A percentile compares a stretch with the other conserved stretches of the same genome.
Evolutionary conservation across 2,329 filamentous ascomycete genomes (phyloP).

Genomic region (Coniochaeta pulveracea): DNA sequence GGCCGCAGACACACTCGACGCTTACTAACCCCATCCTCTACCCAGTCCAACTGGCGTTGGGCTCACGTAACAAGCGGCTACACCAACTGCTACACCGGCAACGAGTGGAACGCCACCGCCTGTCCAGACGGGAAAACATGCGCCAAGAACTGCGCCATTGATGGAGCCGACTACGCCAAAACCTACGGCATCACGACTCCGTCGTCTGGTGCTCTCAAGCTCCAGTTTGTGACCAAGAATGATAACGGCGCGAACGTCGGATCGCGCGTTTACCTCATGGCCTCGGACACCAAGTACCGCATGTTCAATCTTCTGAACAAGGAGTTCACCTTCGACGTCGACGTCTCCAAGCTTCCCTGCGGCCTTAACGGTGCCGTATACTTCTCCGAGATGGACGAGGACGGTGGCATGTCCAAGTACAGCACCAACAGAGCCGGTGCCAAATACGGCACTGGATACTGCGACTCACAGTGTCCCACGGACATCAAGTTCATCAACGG

Average conservation of each 20-base stretch:
- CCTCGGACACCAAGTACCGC: constrained; percentile 41
- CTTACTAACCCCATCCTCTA: not conserved
- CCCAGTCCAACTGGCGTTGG: constrained; percentile 37
- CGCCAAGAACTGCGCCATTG: constrained; percentile 30
- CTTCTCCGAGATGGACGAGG: constrained; percentile 41
- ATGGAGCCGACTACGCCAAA: constrained; percentile 31
- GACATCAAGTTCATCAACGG: constrained; percentile 43
- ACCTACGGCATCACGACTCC: constrained; percentile 36
- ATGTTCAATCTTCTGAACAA: constrained; percentile 46
- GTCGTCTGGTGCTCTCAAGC: constrained; percentile 29
- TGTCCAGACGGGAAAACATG: constrained; percentile 29
- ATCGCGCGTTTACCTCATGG: constrained; percentile 46
- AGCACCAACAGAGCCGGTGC: constrained; percentile 33
- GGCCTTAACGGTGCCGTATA: constrained; percentile 55
- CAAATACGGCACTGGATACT: constrained; percentile 47
- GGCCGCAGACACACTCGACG: not conserved
- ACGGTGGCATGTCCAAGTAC: constrained; percentile 37
- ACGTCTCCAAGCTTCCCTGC: constrained; percentile 49
- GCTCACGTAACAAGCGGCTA: constrained; percentile 27
- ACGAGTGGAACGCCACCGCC: constrained; percentile 18
- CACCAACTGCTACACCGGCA: constrained; percentile 36
- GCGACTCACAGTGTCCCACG: constrained; percentile 35
- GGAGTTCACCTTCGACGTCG: constrained; percentile 54
- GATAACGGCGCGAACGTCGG: constrained; percentile 24
- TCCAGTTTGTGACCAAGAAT: constrained; percentile 41